Conservation (phyloP, 2,329 filamentous ascomycete species). For the Alternaria sp. region DNA sequence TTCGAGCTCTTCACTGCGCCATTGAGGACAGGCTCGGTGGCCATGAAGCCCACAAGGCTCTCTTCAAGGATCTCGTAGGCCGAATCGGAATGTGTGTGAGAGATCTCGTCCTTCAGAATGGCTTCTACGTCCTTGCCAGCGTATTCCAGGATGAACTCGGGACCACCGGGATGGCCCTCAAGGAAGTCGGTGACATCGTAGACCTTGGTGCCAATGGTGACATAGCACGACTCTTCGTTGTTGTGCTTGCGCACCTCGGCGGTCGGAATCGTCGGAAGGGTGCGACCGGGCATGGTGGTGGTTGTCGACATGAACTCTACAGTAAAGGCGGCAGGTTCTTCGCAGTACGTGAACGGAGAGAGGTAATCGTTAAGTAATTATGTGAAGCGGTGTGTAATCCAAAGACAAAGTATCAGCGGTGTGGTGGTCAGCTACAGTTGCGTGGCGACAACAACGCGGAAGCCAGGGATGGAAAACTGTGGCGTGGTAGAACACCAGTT, state of each 20-base stretch:
- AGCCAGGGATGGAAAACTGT: not conserved
- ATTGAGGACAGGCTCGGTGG: slow-evolving; percentile 65
- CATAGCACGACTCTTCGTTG: slow-evolving; percentile 84
- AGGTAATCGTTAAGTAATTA: not conserved
- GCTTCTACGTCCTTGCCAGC: slow-evolving; percentile 84
- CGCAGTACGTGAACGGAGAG: not conserved
- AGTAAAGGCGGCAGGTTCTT: not conserved
- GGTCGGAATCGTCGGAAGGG: slow-evolving; percentile 81
- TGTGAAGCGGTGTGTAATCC: not conserved
- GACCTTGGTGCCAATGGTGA: slow-evolving; percentile 87
- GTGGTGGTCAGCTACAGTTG: slow-evolving; percentile 5
- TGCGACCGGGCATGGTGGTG: slow-evolving; percentile 75
- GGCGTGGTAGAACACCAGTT: not conserved
- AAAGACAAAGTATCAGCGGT: slow-evolving; percentile 1
- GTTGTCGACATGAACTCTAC: slow-evolving; percentile 25
- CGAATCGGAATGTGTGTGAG: slow-evolving; percentile 86
- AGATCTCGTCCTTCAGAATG: slow-evolving; percentile 82
- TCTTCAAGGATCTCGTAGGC: slow-evolving; percentile 98
- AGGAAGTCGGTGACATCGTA: slow-evolving; percentile 95
- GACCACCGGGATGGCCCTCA: slow-evolving; percentile 88
- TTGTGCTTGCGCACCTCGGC: slow-evolving; percentile 85
- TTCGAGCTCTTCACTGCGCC: slow-evolving; percentile 57
- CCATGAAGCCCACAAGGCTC: slow-evolving; percentile 81
- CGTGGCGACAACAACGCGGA: slow-evolving; percentile 3
- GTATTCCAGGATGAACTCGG: slow-evolving; percentile 87